Conservation (phyloP, 2,329 filamentous ascomycete genomes). For the Pestalotiopsis sp. region DNA sequence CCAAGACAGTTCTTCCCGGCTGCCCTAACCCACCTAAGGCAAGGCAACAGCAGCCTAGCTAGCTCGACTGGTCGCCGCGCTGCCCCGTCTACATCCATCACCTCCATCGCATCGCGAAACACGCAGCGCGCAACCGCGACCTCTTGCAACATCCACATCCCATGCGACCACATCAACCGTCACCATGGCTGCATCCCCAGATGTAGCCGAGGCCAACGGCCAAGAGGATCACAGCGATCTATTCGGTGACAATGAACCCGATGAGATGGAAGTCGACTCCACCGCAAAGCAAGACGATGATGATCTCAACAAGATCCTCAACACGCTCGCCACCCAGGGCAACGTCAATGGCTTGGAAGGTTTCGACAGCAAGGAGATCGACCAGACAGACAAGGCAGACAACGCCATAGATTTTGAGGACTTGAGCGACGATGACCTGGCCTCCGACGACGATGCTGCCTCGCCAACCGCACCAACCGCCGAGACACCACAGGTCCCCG, state of each 20-base stretch:
- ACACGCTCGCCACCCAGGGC: slow-evolving; percentile 48
- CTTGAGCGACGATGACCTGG: slow-evolving; percentile 88
- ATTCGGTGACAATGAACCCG: not conserved
- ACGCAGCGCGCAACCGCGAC: not conserved
- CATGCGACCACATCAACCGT: not conserved
- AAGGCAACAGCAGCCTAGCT: not conserved
- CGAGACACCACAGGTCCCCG: slow-evolving; percentile 50
- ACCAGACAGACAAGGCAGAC: slow-evolving; percentile 80
- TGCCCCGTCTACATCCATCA: not conserved
- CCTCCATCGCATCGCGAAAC: not conserved
- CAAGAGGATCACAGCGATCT: not conserved
- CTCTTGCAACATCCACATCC: not conserved
- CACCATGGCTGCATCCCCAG: slow-evolving; percentile 4
- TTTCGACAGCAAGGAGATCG: slow-evolving; percentile 49
- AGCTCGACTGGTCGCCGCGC: not conserved
- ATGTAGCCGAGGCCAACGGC: slow-evolving; percentile 4
- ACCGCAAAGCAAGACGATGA: slow-evolving; percentile 34
- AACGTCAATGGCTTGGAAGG: slow-evolving; percentile 37
- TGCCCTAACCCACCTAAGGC: not conserved
- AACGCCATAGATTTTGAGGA: slow-evolving; percentile 91
- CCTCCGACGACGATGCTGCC: slow-evolving; percentile 67
- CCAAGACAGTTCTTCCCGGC: not conserved
- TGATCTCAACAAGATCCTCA: slow-evolving; percentile 45
- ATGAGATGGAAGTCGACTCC: slow-evolving; percentile 13
- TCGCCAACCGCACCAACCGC: slow-evolving; percentile 31